phyloP scores from a whole-genome alignment of 2,329 filamentous ascomycete species.

The Arthrinium puccinioides region DNA sequence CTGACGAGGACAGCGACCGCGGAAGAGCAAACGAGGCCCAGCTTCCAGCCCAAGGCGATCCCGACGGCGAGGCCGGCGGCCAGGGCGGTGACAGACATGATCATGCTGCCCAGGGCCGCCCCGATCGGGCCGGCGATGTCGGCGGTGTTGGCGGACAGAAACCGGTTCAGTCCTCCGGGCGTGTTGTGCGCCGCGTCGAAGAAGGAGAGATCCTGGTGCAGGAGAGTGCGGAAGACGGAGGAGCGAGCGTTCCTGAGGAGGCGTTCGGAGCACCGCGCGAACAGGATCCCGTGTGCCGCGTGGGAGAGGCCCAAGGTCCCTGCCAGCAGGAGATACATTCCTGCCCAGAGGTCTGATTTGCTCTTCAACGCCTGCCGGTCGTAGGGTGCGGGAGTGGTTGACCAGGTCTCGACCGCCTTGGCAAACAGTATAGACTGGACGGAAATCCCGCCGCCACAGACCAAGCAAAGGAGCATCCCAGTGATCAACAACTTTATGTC shows the following conservation, averaged over 20 bases:
- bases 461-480: no score
- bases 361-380: no score
- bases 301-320: conserved; percentile 47
- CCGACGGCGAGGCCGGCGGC: conserved; percentile 54
- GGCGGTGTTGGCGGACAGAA: conserved; percentile 82
- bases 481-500: no score
- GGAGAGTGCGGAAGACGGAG: conserved; percentile 70
- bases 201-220: conserved; percentile 87
- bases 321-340: not conserved
- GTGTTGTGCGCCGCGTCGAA: conserved; percentile 88
- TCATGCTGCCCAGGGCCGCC: conserved; percentile 75
- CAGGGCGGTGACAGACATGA: conserved; percentile 74
- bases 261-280: conserved; percentile 80
- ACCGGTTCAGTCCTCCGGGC: conserved; percentile 78
- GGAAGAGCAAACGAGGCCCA: conserved; percentile 73
- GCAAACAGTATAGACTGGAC: no score
- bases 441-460: no score
- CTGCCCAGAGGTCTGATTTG: not conserved
- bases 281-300: conserved; percentile 48
- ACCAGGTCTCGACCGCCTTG: no score
- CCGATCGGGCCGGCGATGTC: conserved; percentile 83
- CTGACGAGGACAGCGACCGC: conserved; percentile 69
- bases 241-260: conserved; percentile 64
- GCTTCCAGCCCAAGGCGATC: conserved; percentile 70
- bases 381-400: no score